Conservation (phyloP, 148 eudicot species). For the Heliamphora exappendiculata region DNA sequence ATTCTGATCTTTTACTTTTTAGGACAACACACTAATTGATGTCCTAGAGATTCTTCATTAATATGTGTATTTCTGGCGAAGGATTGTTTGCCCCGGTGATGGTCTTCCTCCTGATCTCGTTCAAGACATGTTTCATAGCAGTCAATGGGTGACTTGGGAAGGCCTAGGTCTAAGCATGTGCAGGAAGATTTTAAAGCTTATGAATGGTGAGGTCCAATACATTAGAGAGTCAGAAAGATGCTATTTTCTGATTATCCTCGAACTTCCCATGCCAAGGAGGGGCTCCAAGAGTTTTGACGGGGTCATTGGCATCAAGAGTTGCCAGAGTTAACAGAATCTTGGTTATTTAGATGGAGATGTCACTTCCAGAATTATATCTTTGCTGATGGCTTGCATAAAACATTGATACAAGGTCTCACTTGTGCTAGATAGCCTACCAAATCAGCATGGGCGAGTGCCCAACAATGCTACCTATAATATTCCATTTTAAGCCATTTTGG, state of each 20-base stretch:
- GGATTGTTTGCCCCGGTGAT: slow-evolving; percentile 85
- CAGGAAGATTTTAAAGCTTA: slow-evolving; percentile 67
- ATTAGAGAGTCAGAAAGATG: slow-evolving; percentile 87
- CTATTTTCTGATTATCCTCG: slow-evolving; percentile 63
- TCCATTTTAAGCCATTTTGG: background rate
- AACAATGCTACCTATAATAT: background rate
- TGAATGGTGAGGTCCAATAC: slow-evolving; percentile 89
- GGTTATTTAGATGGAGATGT: background rate
- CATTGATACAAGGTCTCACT: background rate
- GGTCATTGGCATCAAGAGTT: background rate
- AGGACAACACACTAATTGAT: background rate
- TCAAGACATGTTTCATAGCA: slow-evolving; percentile 87
- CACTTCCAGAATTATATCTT: background rate
- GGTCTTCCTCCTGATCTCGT: slow-evolving; percentile 83
- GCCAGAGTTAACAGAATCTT: background rate
- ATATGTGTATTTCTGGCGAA: slow-evolving; percentile 18
- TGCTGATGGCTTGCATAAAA: background rate
- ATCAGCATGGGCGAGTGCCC: background rate
- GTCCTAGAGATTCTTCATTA: too few species aligned
- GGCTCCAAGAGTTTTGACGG: slow-evolving; percentile 27
- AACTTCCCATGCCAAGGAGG: slow-evolving; percentile 49
- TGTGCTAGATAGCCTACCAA: slow-evolving; percentile 8
- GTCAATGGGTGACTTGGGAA: slow-evolving; percentile 74
- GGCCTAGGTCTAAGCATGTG: slow-evolving; percentile 90
- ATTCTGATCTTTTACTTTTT: background rate